phyloP scores from a whole-genome alignment of 805 yeast species.

The Isabelozyma rhagii region DNA sequence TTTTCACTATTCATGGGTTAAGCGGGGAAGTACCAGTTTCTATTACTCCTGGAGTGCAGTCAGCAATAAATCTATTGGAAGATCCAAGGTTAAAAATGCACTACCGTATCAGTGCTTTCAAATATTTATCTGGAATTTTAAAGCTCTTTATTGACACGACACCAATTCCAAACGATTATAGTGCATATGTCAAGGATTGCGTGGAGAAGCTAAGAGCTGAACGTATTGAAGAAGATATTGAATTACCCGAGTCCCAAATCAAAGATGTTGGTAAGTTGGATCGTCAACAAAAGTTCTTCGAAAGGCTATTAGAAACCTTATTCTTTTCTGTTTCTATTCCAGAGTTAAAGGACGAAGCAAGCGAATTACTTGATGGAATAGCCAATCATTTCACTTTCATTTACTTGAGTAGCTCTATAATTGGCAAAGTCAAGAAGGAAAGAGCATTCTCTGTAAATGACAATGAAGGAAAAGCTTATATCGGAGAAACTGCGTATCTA shows the following conservation, averaged over 20 bases:
- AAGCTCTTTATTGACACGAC: slow-evolving; percentile 63
- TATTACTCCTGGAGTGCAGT: slow-evolving; percentile 75
- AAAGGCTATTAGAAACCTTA: slow-evolving; percentile 62
- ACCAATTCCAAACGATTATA: slow-evolving; percentile 44
- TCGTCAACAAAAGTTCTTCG: slow-evolving; percentile 63
- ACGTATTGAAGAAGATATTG: slow-evolving; percentile 26
- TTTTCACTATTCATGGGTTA: slow-evolving; percentile 70
- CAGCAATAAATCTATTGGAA: slow-evolving; percentile 73
- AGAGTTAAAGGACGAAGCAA: slow-evolving; percentile 69
- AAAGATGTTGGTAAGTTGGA: slow-evolving; percentile 49
- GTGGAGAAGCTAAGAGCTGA: slow-evolving; percentile 44
- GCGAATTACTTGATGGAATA: slow-evolving; percentile 55
- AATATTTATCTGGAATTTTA: slow-evolving; percentile 63
- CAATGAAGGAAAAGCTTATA: slow-evolving; percentile 69
- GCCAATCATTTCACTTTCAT: slow-evolving; percentile 78
- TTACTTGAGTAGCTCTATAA: slow-evolving; percentile 70
- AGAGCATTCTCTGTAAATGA: slow-evolving; percentile 73
- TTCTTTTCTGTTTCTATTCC: slow-evolving; percentile 76
- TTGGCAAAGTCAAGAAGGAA: slow-evolving; percentile 63
- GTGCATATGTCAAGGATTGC: slow-evolving; percentile 46
- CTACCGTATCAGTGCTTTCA: slow-evolving; percentile 75
- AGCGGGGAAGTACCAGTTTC: slow-evolving; percentile 60
- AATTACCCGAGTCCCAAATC: slow-evolving; percentile 40
- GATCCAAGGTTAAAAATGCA: slow-evolving; percentile 61
- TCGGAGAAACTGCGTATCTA: slow-evolving; percentile 68